Percentiles rank a stretch among this genome's conserved stretches.
Conservation (phyloP, 2,329 filamentous ascomycete genomes). For the Daldinia eschscholtzii region DNA sequence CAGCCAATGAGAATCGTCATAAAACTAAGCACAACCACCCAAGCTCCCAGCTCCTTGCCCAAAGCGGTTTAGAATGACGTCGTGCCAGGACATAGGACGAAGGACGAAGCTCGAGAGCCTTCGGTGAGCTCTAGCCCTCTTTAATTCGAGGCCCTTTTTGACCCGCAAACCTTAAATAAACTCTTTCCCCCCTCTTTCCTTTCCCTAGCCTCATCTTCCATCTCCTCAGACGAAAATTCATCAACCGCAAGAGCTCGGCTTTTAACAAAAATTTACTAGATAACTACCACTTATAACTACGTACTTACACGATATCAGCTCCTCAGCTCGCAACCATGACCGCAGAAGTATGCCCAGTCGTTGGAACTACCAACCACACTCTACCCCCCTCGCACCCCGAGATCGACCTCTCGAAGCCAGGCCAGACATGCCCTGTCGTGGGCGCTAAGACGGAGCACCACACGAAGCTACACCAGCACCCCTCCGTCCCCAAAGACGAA, state of each 20-base stretch:
- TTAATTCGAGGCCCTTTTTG: constrained; percentile 6
- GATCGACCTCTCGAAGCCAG: constrained; percentile 57
- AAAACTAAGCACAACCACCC: constrained; percentile 36
- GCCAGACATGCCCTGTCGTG: constrained; percentile 58
- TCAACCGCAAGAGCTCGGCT: background rate
- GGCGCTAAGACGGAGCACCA: constrained; percentile 60
- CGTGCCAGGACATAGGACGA: background rate
- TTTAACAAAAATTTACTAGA: constrained; percentile 1
- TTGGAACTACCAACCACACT: constrained; percentile 58
- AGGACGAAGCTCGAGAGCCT: constrained; percentile 2
- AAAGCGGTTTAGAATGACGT: constrained; percentile 39
- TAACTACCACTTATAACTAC: too few species aligned
- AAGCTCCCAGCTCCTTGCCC: constrained; percentile 32
- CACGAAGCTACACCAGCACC: constrained; percentile 57
- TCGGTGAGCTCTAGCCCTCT: constrained; percentile 12
- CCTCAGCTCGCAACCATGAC: constrained; percentile 45
- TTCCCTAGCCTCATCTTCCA: background rate
- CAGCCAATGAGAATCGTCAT: constrained; percentile 32
- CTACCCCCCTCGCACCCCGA: constrained; percentile 57
- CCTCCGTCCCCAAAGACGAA: constrained; percentile 51
- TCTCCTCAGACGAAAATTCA: background rate
- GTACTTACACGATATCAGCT: constrained; percentile 1
- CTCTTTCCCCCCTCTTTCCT: constrained; percentile 15
- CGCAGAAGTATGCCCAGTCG: constrained; percentile 56
- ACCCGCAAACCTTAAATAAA: constrained; percentile 38